These are phyloP conservation scores for Xerocomus brunneocitrinus DNA, from an alignment of 768 basidiomycete genomes.

Conservation along the genomic window DNA sequence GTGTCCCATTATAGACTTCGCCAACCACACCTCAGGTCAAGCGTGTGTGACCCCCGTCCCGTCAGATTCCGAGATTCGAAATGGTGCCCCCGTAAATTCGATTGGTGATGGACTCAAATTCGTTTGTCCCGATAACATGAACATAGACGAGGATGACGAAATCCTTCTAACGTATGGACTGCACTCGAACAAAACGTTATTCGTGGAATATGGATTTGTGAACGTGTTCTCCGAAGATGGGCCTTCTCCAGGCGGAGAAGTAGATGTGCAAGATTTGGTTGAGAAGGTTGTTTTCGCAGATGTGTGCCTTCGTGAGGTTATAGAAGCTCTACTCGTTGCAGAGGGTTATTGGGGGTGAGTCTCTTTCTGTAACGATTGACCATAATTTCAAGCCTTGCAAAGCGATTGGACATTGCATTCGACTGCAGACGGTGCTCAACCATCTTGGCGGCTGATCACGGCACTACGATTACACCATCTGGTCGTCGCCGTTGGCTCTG, in stretches of 20 bases:
- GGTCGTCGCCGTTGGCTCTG: conserved; percentile 27
- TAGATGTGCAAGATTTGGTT: conserved; percentile 56
- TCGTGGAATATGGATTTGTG: conserved; percentile 91
- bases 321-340: conserved; percentile 50
- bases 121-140: conserved; percentile 40
- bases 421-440: conserved; percentile 56
- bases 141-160: conserved; percentile 53
- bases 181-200: conserved; percentile 72
- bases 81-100: conserved; percentile 31
- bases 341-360: conserved; percentile 85
- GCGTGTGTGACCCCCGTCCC: conserved; percentile 43
- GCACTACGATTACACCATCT: conserved; percentile 65
- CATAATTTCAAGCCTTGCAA: neutral
- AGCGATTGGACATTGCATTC: conserved; percentile 82
- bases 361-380: conserved; percentile 2
- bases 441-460: conserved; percentile 75
- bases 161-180: conserved; percentile 74
- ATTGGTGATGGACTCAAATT: conserved; percentile 48
- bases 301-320: conserved; percentile 38
- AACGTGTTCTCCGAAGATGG: conserved; percentile 32
- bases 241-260: conserved; percentile 42
- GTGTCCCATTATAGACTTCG: conserved; percentile 88
- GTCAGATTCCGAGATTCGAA: conserved; percentile 35
- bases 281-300: conserved; percentile 46
- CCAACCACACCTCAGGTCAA: conserved; percentile 59